Conservation (phyloP, 2,329 filamentous ascomycete genomes). For the Penicillium sp. region DNA sequence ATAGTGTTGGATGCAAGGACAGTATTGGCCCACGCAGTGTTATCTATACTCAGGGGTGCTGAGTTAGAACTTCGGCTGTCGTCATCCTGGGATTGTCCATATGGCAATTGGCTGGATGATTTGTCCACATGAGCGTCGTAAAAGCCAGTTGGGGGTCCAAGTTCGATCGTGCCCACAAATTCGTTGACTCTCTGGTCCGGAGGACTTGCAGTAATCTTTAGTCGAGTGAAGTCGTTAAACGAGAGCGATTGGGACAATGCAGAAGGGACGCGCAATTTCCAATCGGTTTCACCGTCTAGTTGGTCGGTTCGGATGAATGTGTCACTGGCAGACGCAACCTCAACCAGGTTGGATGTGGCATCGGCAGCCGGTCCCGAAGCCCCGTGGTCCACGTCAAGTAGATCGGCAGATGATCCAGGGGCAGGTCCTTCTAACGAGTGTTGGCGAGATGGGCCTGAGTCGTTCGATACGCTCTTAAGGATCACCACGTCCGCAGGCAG, state of each 20-base stretch:
- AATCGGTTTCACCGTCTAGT: conserved; percentile 95
- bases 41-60: conserved; percentile 83
- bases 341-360: conserved; percentile 12
- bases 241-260: conserved; percentile 78
- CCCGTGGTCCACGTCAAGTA: conserved; percentile 26
- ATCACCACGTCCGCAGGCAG: conserved; percentile 94
- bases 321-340: conserved; percentile 61
- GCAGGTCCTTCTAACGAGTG: conserved; percentile 19
- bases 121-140: conserved; percentile 48
- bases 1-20: conserved; percentile 90
- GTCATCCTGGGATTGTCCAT: conserved; percentile 15
- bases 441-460: conserved; percentile 32
- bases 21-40: conserved; percentile 98
- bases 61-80: conserved; percentile 49
- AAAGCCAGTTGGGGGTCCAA: conserved; percentile 57
- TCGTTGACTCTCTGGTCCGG: conserved; percentile 94
- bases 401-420: conserved; percentile 17
- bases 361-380: conserved; percentile 14
- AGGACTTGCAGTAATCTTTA: conserved; percentile 77
- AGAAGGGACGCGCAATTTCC: conserved; percentile 90
- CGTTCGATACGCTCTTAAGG: conserved; percentile 73
- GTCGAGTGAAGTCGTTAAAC: conserved; percentile 65
- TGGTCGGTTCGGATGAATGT: conserved; percentile 98
- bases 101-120: conserved; percentile 14
- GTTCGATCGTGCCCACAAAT: conserved; percentile 84